A percentile compares a stretch with the other conserved stretches of the same genome.
phyloP scores from a whole-genome alignment of 306 rosid genomes.

The Corylus avellana region DNA sequence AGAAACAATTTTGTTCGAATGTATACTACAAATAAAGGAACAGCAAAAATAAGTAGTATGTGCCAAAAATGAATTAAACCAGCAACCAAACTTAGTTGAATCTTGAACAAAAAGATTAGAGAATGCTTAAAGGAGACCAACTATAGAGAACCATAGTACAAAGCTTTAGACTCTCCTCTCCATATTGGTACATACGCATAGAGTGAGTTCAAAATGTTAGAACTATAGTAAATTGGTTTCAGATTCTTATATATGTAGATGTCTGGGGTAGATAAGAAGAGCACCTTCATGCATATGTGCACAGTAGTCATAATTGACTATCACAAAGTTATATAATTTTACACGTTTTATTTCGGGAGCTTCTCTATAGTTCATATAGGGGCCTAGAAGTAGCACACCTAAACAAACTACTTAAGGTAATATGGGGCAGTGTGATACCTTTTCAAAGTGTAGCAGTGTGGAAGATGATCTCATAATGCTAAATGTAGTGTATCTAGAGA shows the following conservation, averaged over 20 bases:
- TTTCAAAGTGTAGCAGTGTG: too few relatives aligned
- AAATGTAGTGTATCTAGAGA: too few relatives aligned
- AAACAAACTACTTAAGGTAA: not conserved
- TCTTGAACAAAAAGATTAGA: not conserved
- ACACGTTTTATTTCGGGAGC: not conserved
- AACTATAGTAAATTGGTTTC: not conserved
- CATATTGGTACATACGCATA: not conserved
- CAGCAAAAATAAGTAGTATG: not conserved
- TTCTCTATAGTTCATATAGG: not conserved
- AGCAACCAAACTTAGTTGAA: not conserved
- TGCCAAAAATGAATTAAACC: not conserved
- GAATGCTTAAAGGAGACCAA: not conserved
- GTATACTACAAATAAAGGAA: not conserved
- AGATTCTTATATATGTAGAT: not conserved
- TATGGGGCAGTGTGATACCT: not conserved
- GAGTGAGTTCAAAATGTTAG: not conserved
- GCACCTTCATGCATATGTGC: not conserved
- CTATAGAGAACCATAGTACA: not conserved
- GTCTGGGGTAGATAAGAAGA: not conserved
- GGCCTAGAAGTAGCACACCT: not conserved
- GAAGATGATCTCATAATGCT: too few relatives aligned
- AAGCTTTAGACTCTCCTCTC: not conserved
- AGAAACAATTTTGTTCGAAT: slow-evolving; percentile 3
- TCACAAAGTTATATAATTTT: not conserved
- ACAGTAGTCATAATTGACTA: not conserved